These are phyloP conservation scores for Botryotinia convoluta DNA, from an alignment of 2,329 filamentous ascomycete genomes.

Conservation along the genomic window DNA sequence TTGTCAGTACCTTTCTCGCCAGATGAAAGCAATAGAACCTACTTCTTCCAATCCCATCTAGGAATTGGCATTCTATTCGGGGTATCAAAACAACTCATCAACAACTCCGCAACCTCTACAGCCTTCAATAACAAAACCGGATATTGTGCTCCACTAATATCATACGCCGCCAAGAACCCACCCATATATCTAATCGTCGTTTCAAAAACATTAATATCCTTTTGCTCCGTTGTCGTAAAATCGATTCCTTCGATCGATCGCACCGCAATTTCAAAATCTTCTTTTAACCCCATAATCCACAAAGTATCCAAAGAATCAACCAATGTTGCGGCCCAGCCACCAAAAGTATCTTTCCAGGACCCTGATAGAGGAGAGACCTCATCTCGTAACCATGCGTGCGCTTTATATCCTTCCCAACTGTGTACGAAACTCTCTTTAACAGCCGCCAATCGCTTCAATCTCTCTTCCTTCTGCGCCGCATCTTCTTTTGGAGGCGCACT, in stretches of 20 bases:
- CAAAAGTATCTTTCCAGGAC: conserved; percentile 74
- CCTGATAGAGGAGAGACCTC: conserved; percentile 75
- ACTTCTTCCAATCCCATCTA: conserved; percentile 46
- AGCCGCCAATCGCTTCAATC: conserved; percentile 29
- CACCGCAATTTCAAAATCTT: conserved; percentile 77
- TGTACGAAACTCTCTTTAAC: conserved; percentile 37
- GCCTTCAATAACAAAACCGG: conserved; percentile 66
- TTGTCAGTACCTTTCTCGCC: conserved; percentile 43
- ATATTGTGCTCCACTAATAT: conserved; percentile 73
- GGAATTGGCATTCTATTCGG: conserved; percentile 85
- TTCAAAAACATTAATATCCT: conserved; percentile 65
- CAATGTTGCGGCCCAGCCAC: conserved; percentile 84
- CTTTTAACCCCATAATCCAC: conserved; percentile 79
- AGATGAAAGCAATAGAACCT: conserved; percentile 41
- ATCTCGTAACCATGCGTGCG: conserved; percentile 80
- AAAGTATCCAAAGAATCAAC: conserved; percentile 81
- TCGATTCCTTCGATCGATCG: conserved; percentile 70
- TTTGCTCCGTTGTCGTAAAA: conserved; percentile 62
- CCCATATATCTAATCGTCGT: conserved; percentile 90
- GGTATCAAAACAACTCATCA: conserved; percentile 75
- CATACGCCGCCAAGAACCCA: conserved; percentile 81
- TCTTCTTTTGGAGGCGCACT: conserved; percentile 28
- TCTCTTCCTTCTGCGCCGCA: conserved; percentile 26
- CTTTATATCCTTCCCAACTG: conserved; percentile 78
- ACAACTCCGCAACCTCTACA: conserved; percentile 65